phyloP scores from a whole-genome alignment of 2,329 filamentous ascomycete genomes.

The Aureobasidium melanogenum region DNA sequence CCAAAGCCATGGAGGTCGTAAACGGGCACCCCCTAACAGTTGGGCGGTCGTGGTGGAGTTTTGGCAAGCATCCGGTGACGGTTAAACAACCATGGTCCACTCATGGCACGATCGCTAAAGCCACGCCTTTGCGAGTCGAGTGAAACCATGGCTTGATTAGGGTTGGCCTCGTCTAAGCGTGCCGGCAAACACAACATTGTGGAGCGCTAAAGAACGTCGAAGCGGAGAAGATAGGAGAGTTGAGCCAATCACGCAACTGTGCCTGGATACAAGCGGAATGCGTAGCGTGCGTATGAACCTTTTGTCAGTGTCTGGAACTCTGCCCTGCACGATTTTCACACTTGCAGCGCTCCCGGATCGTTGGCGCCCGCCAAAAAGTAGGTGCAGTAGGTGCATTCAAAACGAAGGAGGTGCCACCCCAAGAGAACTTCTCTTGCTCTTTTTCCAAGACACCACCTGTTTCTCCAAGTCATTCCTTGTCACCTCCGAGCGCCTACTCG shows the following conservation, averaged over 20 bases:
- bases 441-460: conserved; percentile 4
- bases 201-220: conserved; percentile 5
- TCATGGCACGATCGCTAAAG: conserved; percentile 5
- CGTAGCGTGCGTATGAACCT: neutral
- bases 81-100: neutral
- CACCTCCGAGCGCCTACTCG: conserved; percentile 5
- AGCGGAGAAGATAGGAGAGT: conserved; percentile 1
- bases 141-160: conserved; percentile 9
- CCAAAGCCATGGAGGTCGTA: neutral
- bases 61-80: conserved; percentile 2
- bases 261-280: neutral
- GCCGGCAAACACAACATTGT: neutral
- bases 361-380: conserved; percentile 8
- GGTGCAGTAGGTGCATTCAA: conserved; percentile 1
- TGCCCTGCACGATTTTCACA: conserved; percentile 12
- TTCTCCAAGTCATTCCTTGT: conserved; percentile 11
- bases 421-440: conserved; percentile 7
- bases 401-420: conserved; percentile 7
- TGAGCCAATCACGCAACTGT: conserved; percentile 1
- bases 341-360: conserved; percentile 4
- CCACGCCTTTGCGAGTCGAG: neutral
- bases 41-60: conserved; percentile 8
- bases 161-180: conserved; percentile 6
- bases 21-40: neutral
- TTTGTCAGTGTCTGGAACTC: conserved; percentile 6